These are phyloP conservation scores for Aspergillus haitiensis DNA, from an alignment of 495 filamentous ascomycete genomes.

Conservation along the genomic window DNA sequence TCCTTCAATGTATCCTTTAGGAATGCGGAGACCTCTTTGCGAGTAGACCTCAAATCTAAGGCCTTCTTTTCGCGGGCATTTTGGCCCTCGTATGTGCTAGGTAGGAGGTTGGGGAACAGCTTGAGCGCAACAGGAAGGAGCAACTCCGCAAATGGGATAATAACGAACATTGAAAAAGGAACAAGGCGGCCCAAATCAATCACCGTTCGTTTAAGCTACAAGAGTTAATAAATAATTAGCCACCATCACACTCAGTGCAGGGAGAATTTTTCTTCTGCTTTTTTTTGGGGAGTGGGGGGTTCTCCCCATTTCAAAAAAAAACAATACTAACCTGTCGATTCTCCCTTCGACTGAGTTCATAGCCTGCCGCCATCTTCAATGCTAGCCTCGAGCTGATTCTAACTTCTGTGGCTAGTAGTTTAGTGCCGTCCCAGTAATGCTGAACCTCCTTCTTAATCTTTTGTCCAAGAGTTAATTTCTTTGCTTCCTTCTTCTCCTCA, in stretches of 20 bases:
- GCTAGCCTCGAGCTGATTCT: conserved; percentile 87
- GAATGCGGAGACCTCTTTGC: conserved; percentile 93
- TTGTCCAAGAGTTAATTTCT: conserved; percentile 83
- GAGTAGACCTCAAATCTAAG: conserved; percentile 74
- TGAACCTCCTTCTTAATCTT: conserved; percentile 88
- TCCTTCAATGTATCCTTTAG: conserved; percentile 87
- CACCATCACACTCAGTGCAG: background rate
- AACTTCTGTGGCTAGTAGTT: conserved; percentile 88
- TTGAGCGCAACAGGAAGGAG: conserved; percentile 91
- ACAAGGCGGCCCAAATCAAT: conserved; percentile 91
- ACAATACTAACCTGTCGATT: conserved; percentile 65
- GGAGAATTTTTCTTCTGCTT: conserved; percentile 2
- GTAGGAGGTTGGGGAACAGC: conserved; percentile 94
- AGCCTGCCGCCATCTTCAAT: conserved; percentile 95
- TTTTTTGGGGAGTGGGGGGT: conserved; percentile 2
- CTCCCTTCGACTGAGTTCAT: conserved; percentile 93
- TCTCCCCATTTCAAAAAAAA: background rate
- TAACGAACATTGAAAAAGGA: conserved; percentile 94
- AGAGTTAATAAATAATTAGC: background rate
- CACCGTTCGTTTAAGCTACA: conserved; percentile 80
- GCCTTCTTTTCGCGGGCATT: conserved; percentile 87
- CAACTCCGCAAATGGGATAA: conserved; percentile 94
- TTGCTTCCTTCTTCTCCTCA: conserved; percentile 74
- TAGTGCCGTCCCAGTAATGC: conserved; percentile 99
- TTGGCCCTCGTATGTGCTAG: conserved; percentile 94